Base-by-base conservation (phyloP, 2,329 filamentous ascomycete species). In the Sclerotinia minor region DNA sequence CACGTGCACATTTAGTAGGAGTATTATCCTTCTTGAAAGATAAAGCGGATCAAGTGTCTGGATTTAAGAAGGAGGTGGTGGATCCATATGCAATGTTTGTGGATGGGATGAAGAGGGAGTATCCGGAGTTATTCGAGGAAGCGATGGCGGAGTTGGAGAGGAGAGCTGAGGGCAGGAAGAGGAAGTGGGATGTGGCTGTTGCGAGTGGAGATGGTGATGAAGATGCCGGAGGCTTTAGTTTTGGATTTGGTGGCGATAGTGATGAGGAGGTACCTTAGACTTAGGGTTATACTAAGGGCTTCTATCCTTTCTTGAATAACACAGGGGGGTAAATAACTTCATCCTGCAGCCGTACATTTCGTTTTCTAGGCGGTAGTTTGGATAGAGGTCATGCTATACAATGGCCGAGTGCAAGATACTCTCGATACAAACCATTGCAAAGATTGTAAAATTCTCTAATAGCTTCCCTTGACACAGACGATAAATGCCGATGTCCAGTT, bases 171-270 rank as follows among this genome's bases (percentile, higher is more conserved):
- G 84, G 84, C 5, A 92, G 85, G 77, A 95, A 94, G 80, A 86
- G 92, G 63, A 96, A 90, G 74, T 98, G 94, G 94, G 92, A 96
- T 76, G 85, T 89, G 68, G 85, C 92, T 38, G 89, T 92, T 15
- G 87, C 87, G 68, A 81, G 79, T 47, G 69, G 71, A 7, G 77
- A 77, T 44, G 74, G 73, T 32, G 76, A 75, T 59, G 80, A 72
- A 41, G 76, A 75, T 53, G 80, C 78, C 58, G 83, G 78, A 21
- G 80, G 80, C 0, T 90, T 89, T 74, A 87, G 85, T 73, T 91
- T 92, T 79, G 86, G 85, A 24, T 88, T 88, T 77, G 86, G 81
- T 29, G 84, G 82, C 70, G 83, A 85, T 67, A 84, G 82, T 75
- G 82, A 83, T 74, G 79, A 79, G 66, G 83, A 84, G 73, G 69